Percentiles rank a stretch among this genome's conserved stretches.
Conservation (phyloP, 2,329 filamentous ascomycete species). For the Penicillium occitanis region DNA sequence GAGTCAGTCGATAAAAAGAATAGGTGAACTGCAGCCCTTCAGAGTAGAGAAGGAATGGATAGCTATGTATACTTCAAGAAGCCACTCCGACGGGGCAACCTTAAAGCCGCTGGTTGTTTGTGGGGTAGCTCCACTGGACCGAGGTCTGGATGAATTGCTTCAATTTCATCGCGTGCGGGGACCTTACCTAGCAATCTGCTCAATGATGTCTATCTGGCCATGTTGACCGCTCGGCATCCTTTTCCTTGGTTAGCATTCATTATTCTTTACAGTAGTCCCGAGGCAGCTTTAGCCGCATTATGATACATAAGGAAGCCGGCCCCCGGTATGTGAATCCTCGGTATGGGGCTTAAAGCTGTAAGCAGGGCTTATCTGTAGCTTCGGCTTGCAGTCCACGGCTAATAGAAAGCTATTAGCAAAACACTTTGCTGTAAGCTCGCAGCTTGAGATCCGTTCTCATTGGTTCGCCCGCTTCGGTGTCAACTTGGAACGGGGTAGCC, state of each 20-base stretch:
- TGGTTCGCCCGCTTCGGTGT: neutral
- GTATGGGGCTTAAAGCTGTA: neutral
- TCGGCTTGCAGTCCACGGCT: neutral
- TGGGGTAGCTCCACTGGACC: conserved; percentile 19
- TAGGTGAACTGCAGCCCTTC: neutral
- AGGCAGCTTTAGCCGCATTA: neutral
- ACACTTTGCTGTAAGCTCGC: neutral
- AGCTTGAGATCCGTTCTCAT: neutral
- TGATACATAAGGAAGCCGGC: neutral
- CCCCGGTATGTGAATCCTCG: neutral
- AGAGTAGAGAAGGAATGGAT: no score
- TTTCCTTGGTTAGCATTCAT: neutral
- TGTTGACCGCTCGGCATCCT: neutral
- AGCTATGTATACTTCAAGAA: neutral
- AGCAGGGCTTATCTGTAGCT: neutral
- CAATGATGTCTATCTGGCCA: no score
- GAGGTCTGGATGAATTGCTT: conserved; percentile 1
- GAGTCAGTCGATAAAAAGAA: neutral
- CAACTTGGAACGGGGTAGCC: neutral
- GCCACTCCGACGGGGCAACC: neutral
- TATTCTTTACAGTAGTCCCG: neutral
- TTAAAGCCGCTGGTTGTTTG: neutral
- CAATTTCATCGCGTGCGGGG: conserved; percentile 1
- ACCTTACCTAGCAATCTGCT: neutral
- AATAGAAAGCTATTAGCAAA: neutral